These are phyloP conservation scores for Cutaneotrichosporon dermatis DNA, from an alignment of 1,284 basidiomycete genomes.

Conservation along the genomic window DNA sequence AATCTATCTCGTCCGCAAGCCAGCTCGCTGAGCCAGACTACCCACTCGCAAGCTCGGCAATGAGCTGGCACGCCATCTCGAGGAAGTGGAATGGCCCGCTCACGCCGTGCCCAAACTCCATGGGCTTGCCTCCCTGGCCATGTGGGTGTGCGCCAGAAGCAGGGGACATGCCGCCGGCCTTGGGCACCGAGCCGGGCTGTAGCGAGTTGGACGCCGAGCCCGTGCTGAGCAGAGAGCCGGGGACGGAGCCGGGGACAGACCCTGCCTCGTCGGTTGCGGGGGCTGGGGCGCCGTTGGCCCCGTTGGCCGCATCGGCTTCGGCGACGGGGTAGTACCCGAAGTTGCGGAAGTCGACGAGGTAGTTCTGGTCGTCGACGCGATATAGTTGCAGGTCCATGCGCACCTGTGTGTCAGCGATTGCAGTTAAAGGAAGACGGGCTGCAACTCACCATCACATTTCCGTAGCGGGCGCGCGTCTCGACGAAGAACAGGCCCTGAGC, in stretches of 20 bases:
- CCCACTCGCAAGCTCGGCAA: constrained; percentile 51
- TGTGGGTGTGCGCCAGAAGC: too few relatives aligned
- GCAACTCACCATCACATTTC: constrained; percentile 78
- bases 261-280: constrained; percentile 3
- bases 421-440: background rate
- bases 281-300: constrained; percentile 47
- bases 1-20: background rate
- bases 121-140: too few relatives aligned
- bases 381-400: constrained; percentile 97
- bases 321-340: constrained; percentile 74
- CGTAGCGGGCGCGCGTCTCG: constrained; percentile 83
- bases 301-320: constrained; percentile 55
- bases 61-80: constrained; percentile 76
- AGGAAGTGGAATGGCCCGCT: constrained; percentile 91
- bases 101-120: constrained; percentile 53
- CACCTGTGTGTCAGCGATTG: constrained; percentile 54
- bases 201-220: constrained; percentile 13
- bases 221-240: background rate
- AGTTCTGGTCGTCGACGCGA: constrained; percentile 91
- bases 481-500: constrained; percentile 77
- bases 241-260: constrained; percentile 23
- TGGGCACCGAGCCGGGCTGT: constrained; percentile 7
- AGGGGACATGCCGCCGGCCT: background rate
- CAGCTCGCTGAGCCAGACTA: background rate
- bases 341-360: constrained; percentile 97